Evolutionary conservation across 345 rosid genomes (phyloP), one percentile per base, ranked within the genome.

Genomic region (Gossypium sturtianum): DNA sequence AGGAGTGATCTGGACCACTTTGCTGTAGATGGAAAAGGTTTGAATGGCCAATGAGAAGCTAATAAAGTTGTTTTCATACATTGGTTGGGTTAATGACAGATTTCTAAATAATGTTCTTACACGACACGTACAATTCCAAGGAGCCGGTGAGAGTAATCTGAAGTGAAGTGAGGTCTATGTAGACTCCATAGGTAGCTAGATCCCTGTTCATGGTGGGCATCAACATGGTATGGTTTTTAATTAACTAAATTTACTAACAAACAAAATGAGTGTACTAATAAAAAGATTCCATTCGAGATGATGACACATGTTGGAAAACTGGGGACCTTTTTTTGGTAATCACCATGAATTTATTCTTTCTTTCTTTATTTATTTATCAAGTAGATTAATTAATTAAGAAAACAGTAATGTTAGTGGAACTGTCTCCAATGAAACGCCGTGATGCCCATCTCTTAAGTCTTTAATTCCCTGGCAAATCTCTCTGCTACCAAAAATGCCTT

Each of bases 1-100:
- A 25, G 27, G 38, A 5, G 23, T 47, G 71, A 58, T 74, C 62
- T 80, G 84, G 80, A 69, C 77, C 84, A 78, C 83, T 82, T 13
- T 66, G 69, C 62, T 71, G 59, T 49, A 20, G 6, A 22, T 3
- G 27, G 13, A 25, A 4, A 1, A n/a, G 47, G 62, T 48, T 16
- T 38, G 1, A 41, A 54, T 47, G 43, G 44, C 86, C 84, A 83
- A 82, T 83, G 58, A 71, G 70, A 61, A 70, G 75, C 53, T 44
- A 76, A 70, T 81, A 78, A 76, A 76, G 77, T 51, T 71, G 61
- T 64, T 56, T 63, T 49, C 53, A 41, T 5, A 47, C 43, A 43
- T 27, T 1, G 23, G 41, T 45, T 44, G 43, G 62, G 22, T 59
- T 52, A 67, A 80, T 63, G 69, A 74, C 73, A 67, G 16, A 59